Conservation (phyloP, 2,329 filamentous ascomycete genomes). For the Emericellopsis atlantica region DNA sequence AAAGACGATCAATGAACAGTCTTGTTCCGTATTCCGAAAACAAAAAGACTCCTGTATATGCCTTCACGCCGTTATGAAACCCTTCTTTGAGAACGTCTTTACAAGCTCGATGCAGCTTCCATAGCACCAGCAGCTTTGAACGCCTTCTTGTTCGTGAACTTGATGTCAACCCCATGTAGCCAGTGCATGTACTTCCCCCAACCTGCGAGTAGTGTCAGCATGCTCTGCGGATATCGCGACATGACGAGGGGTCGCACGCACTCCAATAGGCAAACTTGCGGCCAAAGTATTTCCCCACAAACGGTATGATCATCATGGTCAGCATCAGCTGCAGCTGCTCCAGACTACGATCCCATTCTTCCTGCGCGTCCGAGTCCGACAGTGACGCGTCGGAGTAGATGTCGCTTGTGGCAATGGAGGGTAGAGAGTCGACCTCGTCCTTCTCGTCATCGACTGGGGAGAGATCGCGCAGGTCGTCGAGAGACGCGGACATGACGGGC, state of each 20-base stretch:
- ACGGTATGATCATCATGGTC: constrained; percentile 90
- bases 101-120: constrained; percentile 46
- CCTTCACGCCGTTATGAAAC: too few relatives aligned
- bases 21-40: too few relatives aligned
- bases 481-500: constrained; percentile 9
- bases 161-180: constrained; percentile 71
- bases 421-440: constrained; percentile 51
- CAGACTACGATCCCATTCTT: constrained; percentile 87
- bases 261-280: constrained; percentile 95
- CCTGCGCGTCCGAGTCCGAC: constrained; percentile 68
- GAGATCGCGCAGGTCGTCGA: constrained; percentile 37
- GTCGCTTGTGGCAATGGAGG: constrained; percentile 48
- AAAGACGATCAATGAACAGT: too few relatives aligned
- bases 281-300: constrained; percentile 88
- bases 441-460: constrained; percentile 29
- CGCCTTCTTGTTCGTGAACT: constrained; percentile 45
- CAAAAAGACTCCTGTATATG: too few relatives aligned
- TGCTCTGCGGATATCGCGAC: neutral
- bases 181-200: constrained; percentile 93
- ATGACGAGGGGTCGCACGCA: constrained; percentile 29
- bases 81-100: constrained; percentile 5
- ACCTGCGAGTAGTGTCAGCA: constrained; percentile 33
- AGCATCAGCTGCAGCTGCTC: constrained; percentile 87
- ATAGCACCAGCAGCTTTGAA: constrained; percentile 53
- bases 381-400: constrained; percentile 34